Percentiles rank a stretch among this genome's conserved stretches.
Evolutionary conservation across 2,329 filamentous ascomycete genomes (phyloP).

Genomic region (Cercospora canescens): DNA sequence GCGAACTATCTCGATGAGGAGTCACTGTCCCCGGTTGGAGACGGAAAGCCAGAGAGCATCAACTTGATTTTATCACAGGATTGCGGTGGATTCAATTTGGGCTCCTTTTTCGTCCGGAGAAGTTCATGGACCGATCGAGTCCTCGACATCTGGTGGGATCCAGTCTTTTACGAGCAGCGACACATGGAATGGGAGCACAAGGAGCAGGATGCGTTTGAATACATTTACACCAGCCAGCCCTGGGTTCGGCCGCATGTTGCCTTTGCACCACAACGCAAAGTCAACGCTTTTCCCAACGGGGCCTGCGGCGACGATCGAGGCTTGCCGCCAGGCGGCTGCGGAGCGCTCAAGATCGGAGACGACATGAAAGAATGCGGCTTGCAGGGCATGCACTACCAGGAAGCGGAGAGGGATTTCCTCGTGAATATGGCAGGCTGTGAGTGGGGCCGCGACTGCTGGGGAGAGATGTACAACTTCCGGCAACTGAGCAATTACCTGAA

Average conservation of each 20-base stretch:
- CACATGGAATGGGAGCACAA: conserved; percentile 99
- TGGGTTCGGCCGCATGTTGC: conserved; percentile 88
- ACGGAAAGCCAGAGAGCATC: conserved; percentile 75
- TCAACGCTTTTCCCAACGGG: conserved; percentile 91
- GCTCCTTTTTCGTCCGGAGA: conserved; percentile 87
- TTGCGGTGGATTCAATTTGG: conserved; percentile 93
- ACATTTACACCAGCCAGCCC: conserved; percentile 85
- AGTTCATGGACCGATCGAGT: conserved; percentile 88
- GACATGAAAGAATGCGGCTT: conserved; percentile 34
- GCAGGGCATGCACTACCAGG: conserved; percentile 73
- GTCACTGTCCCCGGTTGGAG: conserved; percentile 71
- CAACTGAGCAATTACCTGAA: conserved; percentile 90
- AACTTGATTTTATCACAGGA: conserved; percentile 90
- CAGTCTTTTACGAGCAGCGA: conserved; percentile 94
- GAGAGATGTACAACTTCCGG: conserved; percentile 94
- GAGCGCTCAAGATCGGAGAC: conserved; percentile 24
- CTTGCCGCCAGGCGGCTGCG: conserved; percentile 55
- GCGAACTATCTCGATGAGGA: conserved; percentile 70
- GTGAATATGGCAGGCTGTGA: conserved; percentile 99
- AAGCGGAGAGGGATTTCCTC: conserved; percentile 83
- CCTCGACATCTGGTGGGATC: conserved; percentile 98
- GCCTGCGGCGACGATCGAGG: conserved; percentile 80
- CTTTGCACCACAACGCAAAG: conserved; percentile 86
- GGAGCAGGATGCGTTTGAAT: conserved; percentile 92
- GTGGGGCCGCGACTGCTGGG: conserved; percentile 96